These are phyloP conservation scores for Trichoderma koningiopsis DNA, from an alignment of 2,329 filamentous ascomycete species.

Conservation along the genomic window DNA sequence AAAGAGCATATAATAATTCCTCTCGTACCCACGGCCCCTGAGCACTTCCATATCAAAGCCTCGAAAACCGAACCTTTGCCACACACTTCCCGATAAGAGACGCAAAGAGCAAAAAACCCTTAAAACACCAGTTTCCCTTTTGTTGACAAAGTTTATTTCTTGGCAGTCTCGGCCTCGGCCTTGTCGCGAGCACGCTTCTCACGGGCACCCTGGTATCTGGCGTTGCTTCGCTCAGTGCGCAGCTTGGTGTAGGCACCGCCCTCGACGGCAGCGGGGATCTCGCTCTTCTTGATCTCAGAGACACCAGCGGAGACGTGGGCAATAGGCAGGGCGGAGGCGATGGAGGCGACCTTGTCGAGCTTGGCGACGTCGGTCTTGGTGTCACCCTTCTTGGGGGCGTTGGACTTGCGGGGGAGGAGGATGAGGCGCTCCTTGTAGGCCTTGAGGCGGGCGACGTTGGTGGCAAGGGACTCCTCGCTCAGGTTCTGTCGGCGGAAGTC, in stretches of 20 bases:
- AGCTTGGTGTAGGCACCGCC: conserved; percentile 86
- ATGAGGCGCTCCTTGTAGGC: conserved; percentile 96
- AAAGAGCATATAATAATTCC: conserved; percentile 41
- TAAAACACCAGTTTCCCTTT: conserved; percentile 46
- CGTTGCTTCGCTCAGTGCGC: conserved; percentile 80
- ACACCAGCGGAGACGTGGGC: conserved; percentile 65
- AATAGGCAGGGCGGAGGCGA: conserved; percentile 68
- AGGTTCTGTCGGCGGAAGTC: conserved; percentile 97
- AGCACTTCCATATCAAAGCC: conserved; percentile 41
- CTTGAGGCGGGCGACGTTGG: conserved; percentile 97
- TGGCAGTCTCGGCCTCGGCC: conserved; percentile 78
- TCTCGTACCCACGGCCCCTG: conserved; percentile 37
- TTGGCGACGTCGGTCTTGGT: conserved; percentile 78
- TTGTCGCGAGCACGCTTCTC: conserved; percentile 93
- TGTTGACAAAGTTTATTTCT: conserved; percentile 68
- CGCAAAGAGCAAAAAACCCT: conserved; percentile 46
- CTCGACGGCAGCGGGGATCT: conserved; percentile 72
- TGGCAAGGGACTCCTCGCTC: conserved; percentile 89
- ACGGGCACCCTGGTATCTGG: conserved; percentile 77
- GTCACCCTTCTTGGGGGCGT: conserved; percentile 92
- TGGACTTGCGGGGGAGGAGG: conserved; percentile 93
- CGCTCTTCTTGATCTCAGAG: conserved; percentile 78
- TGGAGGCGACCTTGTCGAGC: conserved; percentile 57
- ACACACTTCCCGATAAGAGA: conserved; percentile 40
- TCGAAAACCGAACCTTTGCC: conserved; percentile 42